Evolutionary conservation across 805 yeast genomes (phyloP), one percentile per base, ranked within the genome.

Genomic region (Cyberlindnera maritima): DNA sequence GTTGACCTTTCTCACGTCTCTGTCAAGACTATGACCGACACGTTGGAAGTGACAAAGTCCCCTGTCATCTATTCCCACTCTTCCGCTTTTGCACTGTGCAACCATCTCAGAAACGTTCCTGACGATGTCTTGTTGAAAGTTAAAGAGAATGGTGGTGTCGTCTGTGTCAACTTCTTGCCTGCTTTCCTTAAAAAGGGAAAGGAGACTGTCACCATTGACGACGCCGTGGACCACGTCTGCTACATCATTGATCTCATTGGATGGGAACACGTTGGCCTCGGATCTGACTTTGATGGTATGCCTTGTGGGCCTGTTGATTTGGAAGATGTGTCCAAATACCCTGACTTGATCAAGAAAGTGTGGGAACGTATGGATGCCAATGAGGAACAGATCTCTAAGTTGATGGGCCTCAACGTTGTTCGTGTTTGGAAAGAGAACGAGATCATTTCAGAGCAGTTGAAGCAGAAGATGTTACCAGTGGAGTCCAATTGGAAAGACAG

Each of bases 281-380:
- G 81, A 0, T 68, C 75, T 4, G 82, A 77, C 57, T 76, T 75
- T 52, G 81, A 77, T 56, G 81, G 81, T 13, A 76, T 76, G 42
- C 73, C 74, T 15, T 57, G 46, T 5, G 77, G 74, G 4, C 81
- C 81, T 5, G 55, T 47, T 14, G 81, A 80, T 0, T 58, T 77
- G n/a, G 80, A 77, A 55, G 80, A 77, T 53, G 80, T 75, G 1
- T 74, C 80, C 12, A 77, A 76, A 54, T 77, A 77, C 50, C 81
- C 81, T 0, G 78, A 74, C 36, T 58, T 77, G 41, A 56, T 77
- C 25, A 67, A 66, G 46, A 59, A 53, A 31, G 55, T 65, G n/a
- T 59, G 63, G 64, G 59, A 61, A 41, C 58, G 51, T 10, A 55
- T 61, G 7, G 66, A 66, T 26, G 80, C 80, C 1, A 58, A 71